Evolutionary conservation across 139 green algal genomes (phyloP).

Genomic region (Astrephomene gubernaculifera): DNA sequence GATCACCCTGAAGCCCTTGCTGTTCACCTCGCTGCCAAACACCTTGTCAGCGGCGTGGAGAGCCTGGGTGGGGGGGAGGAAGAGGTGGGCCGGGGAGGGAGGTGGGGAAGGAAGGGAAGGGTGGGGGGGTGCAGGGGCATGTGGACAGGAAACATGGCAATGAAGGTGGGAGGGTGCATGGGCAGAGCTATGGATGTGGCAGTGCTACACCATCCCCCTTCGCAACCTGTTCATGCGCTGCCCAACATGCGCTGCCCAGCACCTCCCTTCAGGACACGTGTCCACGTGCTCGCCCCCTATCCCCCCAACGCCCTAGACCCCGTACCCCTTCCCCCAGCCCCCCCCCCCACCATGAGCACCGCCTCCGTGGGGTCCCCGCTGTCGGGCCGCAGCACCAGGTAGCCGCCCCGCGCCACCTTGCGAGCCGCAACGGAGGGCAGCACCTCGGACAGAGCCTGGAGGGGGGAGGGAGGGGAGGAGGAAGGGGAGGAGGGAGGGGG

Average conservation of each 20-base stretch:
- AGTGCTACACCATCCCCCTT: no score
- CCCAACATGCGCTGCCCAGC: no score
- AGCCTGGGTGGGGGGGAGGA: background rate
- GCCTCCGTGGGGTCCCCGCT: constrained; percentile 87
- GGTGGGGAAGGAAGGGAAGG: background rate
- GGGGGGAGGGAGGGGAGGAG: background rate
- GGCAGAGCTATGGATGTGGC: no score
- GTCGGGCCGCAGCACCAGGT: constrained; percentile 90
- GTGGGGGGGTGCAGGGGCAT: background rate
- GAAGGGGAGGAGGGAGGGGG: background rate
- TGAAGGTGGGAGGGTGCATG: no score
- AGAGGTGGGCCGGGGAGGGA: background rate
- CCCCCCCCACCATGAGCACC: constrained; percentile 69
- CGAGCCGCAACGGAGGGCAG: constrained; percentile 76
- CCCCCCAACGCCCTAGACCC: background rate
- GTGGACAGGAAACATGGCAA: no score
- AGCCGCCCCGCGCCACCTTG: constrained; percentile 80
- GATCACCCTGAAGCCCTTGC: constrained; percentile 83
- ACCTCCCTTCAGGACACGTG: no score
- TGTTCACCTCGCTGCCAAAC: constrained; percentile 82
- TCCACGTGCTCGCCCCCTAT: background rate
- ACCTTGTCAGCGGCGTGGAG: constrained; percentile 61
- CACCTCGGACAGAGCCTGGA: constrained; percentile 80
- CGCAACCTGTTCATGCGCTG: no score
- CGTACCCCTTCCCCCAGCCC: background rate